A percentile compares a stretch with the other conserved stretches of the same genome.
phyloP scores from a whole-genome alignment of 441 rosid species.

The Gossypium schwendimanii region DNA sequence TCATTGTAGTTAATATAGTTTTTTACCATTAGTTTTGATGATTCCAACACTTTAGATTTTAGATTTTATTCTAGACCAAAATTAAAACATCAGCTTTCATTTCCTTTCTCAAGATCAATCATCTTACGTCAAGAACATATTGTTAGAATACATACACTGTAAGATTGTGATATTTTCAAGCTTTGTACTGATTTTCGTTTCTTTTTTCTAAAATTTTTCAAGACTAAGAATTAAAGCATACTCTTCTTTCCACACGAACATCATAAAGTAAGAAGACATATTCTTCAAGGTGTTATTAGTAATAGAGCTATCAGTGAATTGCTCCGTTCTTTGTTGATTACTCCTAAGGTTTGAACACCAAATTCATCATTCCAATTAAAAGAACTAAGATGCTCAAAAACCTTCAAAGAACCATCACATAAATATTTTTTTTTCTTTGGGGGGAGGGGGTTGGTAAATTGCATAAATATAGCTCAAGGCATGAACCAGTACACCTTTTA shows the following conservation, averaged over 20 bases:
- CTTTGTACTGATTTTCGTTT: background rate
- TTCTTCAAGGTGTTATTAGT: background rate
- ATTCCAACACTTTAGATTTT: background rate
- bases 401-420: background rate
- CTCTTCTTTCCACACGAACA: background rate
- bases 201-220: background rate
- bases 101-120: background rate
- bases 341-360: background rate
- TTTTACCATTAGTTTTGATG: background rate
- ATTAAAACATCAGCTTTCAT: background rate
- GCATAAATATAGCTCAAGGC: background rate
- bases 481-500: background rate
- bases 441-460: background rate
- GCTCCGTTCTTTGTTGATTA: background rate
- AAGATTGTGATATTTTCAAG: background rate
- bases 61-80: background rate
- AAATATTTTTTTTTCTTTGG: background rate
- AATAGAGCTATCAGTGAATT: background rate
- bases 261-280: background rate
- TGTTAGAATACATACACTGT: background rate
- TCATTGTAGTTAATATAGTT: background rate
- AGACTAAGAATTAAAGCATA: background rate
- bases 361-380: background rate
- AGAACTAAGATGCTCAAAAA: background rate
- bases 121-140: background rate